Base-by-base conservation (phyloP, 2,329 filamentous ascomycete genomes). In the Claviceps humidiphila region DNA sequence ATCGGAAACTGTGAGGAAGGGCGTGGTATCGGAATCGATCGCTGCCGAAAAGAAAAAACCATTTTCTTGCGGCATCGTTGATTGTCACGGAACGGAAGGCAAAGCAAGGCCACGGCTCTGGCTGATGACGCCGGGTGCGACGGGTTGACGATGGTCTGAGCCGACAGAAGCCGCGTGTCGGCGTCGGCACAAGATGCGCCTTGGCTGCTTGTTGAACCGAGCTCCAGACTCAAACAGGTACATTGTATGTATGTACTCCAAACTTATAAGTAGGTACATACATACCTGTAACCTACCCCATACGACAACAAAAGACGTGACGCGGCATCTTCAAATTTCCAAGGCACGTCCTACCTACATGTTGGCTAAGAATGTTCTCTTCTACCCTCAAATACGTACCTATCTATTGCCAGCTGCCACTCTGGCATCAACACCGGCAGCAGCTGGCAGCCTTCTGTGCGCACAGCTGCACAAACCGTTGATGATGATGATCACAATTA, bases 151-250 rank as follows among this genome's bases (percentile, higher is more conserved):
- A 53, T 47, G 51, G 20, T 50, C 60, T 66, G 62, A 66, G 66
- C 66, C 66, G 66, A 68, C 56, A 58, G 46, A 66, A 68, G 57
- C 59, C 60, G 60, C 60, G 59, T 20, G 24, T 34, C 42, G 42
- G 26, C n/a, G 20, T 47, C 22, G 37, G 43, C 30, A 40, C 8
- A 46, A 39, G 11, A 26, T 16, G 41, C 13, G 14, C n/a, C 9
- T 11, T 22, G 34, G 3, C 8, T 42, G 24, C 16, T 20, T 30
- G 17, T 20, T 30, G 17, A 34, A n/a, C 48, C 48, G 40, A 50
- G 40, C 40, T 22, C 17, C 41, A 22, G 16, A 24, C 20, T 20
- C 20, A 20, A 20, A 20, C 17, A 20, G 17, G 17, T 20, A 20
- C n/a, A n/a, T n/a, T n/a, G n/a, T n/a, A n/a, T n/a, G n/a, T n/a